A percentile compares a stretch with the other conserved stretches of the same genome.
Conservation (phyloP, 2,329 filamentous ascomycete species). For the Colletotrichum horii region DNA sequence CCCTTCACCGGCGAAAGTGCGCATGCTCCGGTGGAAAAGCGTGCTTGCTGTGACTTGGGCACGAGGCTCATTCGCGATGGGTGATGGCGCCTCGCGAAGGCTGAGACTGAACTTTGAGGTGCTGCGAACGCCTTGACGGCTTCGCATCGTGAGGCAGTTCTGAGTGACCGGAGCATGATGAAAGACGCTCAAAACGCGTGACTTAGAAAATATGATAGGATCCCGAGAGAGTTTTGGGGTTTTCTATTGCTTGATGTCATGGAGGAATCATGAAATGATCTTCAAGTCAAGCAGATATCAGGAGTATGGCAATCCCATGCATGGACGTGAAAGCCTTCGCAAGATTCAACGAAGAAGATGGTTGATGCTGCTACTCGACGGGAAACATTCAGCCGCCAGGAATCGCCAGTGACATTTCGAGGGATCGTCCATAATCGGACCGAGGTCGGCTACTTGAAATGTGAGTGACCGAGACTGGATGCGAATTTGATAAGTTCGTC, state of each 20-base stretch:
- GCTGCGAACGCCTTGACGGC: too few relatives aligned
- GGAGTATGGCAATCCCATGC: fast-evolving
- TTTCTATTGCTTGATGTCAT: not conserved
- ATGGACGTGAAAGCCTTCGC: fast-evolving
- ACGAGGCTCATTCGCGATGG: not conserved
- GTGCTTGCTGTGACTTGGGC: not conserved
- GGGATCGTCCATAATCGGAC: fast-evolving
- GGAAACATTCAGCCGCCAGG: not conserved
- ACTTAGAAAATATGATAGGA: not conserved
- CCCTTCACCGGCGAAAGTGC: not conserved
- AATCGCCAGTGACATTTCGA: not conserved
- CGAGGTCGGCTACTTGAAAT: not conserved
- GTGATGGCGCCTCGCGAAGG: not conserved
- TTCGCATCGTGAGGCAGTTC: not conserved
- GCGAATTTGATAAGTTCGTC: fast-evolving
- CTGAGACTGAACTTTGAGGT: not conserved
- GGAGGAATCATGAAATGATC: not conserved
- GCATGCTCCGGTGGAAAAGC: not conserved
- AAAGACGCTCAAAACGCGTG: not conserved
- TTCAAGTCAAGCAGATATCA: not conserved
- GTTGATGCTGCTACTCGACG: not conserved
- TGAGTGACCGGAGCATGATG: not conserved
- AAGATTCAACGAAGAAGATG: fast-evolving
- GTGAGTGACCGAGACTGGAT: not conserved
- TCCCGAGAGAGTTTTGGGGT: not conserved